Conservation (phyloP, 169 alveolate species). For the Plasmodium gonderi region DNA sequence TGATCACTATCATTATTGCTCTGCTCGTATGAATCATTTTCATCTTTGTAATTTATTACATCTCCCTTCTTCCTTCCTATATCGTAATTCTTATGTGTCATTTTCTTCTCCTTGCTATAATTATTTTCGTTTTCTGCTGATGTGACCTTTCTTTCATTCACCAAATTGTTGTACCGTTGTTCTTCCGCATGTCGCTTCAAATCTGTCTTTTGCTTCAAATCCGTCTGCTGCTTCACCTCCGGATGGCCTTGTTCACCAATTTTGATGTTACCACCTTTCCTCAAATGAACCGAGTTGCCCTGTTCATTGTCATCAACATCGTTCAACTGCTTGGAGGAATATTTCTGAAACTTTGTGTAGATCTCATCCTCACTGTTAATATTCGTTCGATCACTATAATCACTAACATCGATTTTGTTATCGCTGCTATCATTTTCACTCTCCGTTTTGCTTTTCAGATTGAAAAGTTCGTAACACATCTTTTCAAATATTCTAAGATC, state of each 20-base stretch:
- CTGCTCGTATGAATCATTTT: conserved; percentile 12
- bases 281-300: too few relatives aligned
- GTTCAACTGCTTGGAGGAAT: not conserved
- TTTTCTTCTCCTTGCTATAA: not conserved
- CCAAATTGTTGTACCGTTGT: not conserved
- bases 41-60: conserved; percentile 15
- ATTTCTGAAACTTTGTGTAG: conserved; percentile 3
- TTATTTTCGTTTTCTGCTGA: not conserved
- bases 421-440: conserved; percentile 44
- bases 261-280: not conserved
- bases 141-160: not conserved
- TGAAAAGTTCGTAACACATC: conserved; percentile 51
- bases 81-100: not conserved
- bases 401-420: not conserved
- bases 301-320: not conserved
- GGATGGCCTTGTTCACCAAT: not conserved
- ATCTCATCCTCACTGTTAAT: not conserved
- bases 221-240: not conserved
- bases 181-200: not conserved
- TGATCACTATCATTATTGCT: not conserved
- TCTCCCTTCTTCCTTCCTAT: not conserved
- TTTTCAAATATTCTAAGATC: conserved; percentile 40
- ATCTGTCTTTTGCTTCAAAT: not conserved
- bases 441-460: conserved; percentile 32
- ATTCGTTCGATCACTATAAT: conserved; percentile 14